Conservation (phyloP, 164 flowering plant species). For the Platanus orientalis region DNA sequence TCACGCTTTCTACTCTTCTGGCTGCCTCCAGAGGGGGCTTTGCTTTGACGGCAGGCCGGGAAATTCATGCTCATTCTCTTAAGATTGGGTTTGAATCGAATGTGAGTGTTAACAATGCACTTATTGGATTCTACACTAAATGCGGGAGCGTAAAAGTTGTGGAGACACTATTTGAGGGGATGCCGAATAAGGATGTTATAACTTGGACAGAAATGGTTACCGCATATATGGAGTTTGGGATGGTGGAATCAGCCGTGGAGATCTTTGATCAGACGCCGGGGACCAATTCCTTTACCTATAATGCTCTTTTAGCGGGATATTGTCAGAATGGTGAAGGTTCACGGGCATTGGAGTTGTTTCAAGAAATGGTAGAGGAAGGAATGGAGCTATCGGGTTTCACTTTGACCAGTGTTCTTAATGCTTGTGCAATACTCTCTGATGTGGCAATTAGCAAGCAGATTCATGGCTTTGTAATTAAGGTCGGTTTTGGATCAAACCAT, state of each 20-base stretch:
- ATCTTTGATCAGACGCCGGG: conserved; percentile 61
- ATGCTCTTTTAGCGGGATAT: conserved; percentile 68
- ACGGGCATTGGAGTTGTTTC: conserved; percentile 51
- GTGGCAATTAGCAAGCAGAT: conserved; percentile 52
- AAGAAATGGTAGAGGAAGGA: conserved; percentile 47
- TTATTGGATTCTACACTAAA: conserved; percentile 61
- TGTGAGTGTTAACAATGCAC: conserved; percentile 73
- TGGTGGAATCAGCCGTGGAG: conserved; percentile 51
- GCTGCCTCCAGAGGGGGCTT: conserved; percentile 43
- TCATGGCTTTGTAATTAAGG: conserved; percentile 73
- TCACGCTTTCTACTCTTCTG: conserved; percentile 60
- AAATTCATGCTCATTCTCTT: conserved; percentile 64
- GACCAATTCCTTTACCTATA: conserved; percentile 55
- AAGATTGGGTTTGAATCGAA: conserved; percentile 47
- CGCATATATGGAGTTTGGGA: conserved; percentile 66
- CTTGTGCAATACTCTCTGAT: conserved; percentile 57
- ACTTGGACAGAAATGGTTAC: conserved; percentile 76
- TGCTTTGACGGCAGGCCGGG: conserved; percentile 37
- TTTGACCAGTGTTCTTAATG: conserved; percentile 60
- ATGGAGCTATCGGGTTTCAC: conserved; percentile 61
- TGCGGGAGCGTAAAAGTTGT: conserved; percentile 52
- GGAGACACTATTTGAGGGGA: conserved; percentile 42
- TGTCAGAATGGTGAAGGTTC: conserved; percentile 53
- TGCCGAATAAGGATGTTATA: conserved; percentile 54
- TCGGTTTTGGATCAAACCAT: conserved; percentile 48